These are phyloP conservation scores for Astrothelium macrocarpum DNA, from an alignment of 495 filamentous ascomycete species.

Conservation along the genomic window DNA sequence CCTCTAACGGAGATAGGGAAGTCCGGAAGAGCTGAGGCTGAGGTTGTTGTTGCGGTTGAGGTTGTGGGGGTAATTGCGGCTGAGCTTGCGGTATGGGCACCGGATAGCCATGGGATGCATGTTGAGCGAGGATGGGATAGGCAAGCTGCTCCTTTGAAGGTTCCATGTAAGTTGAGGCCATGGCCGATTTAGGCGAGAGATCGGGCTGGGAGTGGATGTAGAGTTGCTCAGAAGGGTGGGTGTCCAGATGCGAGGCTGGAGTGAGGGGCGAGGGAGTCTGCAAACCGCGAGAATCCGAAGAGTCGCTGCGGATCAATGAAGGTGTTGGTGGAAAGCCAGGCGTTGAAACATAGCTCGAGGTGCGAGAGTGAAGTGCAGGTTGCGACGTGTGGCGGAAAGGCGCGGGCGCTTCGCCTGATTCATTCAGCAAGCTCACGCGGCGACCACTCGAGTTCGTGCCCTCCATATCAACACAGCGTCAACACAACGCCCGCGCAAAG, in stretches of 20 bases:
- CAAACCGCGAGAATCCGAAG: conserved; percentile 27
- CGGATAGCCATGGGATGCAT: conserved; percentile 6
- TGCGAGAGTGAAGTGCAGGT: conserved; percentile 21
- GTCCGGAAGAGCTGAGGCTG: conserved; percentile 14
- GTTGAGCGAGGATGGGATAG: conserved; percentile 17
- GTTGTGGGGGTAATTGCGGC: conserved; percentile 12
- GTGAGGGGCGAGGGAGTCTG: conserved; percentile 32
- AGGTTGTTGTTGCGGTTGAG: conserved; percentile 8
- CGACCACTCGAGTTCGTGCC: conserved; percentile 7
- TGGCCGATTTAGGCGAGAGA: conserved; percentile 12
- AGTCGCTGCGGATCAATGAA: conserved; percentile 27
- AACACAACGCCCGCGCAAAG: not conserved
- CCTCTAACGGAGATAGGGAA: conserved; percentile 16
- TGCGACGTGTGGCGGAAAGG: conserved; percentile 10
- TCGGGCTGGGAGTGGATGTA: conserved; percentile 9
- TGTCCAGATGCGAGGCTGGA: conserved; percentile 21
- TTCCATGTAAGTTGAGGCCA: conserved; percentile 2
- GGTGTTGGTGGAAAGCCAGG: conserved; percentile 30
- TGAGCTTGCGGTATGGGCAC: conserved; percentile 10
- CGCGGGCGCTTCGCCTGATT: conserved; percentile 7
- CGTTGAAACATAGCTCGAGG: conserved; percentile 32
- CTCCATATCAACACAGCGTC: conserved; percentile 5
- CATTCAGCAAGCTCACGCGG: conserved; percentile 6
- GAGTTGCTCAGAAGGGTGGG: not conserved
- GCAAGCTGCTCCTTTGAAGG: conserved; percentile 7